Evolutionary conservation across 345 rosid species (phyloP), one percentile per base, ranked within the genome.

Genomic region (Firmiana major): DNA sequence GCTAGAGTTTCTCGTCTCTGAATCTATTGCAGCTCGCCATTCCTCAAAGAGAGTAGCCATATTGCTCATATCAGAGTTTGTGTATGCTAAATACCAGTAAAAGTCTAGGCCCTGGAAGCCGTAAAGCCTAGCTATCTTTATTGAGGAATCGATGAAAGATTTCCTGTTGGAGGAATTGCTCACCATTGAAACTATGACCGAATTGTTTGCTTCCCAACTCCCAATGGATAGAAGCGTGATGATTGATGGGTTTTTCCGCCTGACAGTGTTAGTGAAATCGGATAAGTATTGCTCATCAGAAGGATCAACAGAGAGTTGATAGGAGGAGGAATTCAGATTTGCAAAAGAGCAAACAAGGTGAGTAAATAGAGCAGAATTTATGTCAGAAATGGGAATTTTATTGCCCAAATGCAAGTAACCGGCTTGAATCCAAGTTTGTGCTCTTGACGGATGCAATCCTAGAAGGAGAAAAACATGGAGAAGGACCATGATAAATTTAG

Each of bases 311-410:
- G 70, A 59, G 48, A 84, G 78, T 34, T 78, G 63, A 59, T 67
- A 79, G 45, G 34, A 31, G 34, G 86, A 78, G 31, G 84, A 62
- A 62, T 83, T 79, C 16, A 84, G 8, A 15, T 1, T 0, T n/a
- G 80, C 87, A 31, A 67, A 84, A 45, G 78, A 80, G 12, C 82
- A 84, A 8, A 83, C 36, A 55, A 86, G 86, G 62, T 81, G 86
- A 38, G 83, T 77, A 40, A 80, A 86, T 5, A 84, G 71, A 17
- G 82, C 57, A 38, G 87, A 84, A 24, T 77, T 45, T 59, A 84
- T 79, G 58, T 21, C 46, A 0, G 81, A 49, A 58, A 72, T 21
- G 6, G 79, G 82, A 68, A 77, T 4, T 24, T 78, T 73, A 26
- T 63, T 63, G 65, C 62, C 69, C n/a, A 77, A 19, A 71, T 31